Evolutionary conservation across 169 alveolate genomes (phyloP).

Genomic region (Perkinsus olseni): DNA sequence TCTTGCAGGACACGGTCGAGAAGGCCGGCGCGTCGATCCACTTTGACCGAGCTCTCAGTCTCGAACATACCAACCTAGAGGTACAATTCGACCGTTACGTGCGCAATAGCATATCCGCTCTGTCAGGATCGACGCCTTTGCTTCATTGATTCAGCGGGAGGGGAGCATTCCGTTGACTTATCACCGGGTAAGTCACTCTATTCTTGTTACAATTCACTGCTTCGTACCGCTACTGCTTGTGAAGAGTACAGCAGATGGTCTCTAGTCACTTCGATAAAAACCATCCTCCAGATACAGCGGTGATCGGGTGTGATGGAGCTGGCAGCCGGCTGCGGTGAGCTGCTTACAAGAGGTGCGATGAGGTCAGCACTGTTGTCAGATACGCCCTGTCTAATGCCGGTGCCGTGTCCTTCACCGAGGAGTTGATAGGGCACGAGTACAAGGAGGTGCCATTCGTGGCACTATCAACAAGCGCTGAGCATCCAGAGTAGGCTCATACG

Average conservation of each 20-base stretch:
- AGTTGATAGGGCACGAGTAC: slow-evolving; percentile 11
- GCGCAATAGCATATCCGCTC: neutral
- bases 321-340: slow-evolving; percentile 4
- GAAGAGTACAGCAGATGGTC: too few species aligned
- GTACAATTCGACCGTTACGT: neutral
- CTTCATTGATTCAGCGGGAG: neutral
- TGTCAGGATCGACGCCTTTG: neutral
- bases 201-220: neutral
- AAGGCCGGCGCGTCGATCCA: neutral
- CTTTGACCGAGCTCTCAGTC: neutral
- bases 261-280: too few species aligned
- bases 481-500: neutral
- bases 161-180: neutral
- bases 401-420: slow-evolving; percentile 2
- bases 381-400: slow-evolving; percentile 5
- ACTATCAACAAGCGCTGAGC: neutral
- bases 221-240: too few species aligned
- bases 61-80: neutral
- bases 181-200: neutral
- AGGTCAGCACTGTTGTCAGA: too few species aligned
- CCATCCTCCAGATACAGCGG: neutral
- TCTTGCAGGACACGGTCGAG: neutral
- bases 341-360: too few species aligned
- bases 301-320: slow-evolving; percentile 15
- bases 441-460: neutral